Conservation (phyloP, 2,329 filamentous ascomycete species). For the Colletotrichum camelliae region DNA sequence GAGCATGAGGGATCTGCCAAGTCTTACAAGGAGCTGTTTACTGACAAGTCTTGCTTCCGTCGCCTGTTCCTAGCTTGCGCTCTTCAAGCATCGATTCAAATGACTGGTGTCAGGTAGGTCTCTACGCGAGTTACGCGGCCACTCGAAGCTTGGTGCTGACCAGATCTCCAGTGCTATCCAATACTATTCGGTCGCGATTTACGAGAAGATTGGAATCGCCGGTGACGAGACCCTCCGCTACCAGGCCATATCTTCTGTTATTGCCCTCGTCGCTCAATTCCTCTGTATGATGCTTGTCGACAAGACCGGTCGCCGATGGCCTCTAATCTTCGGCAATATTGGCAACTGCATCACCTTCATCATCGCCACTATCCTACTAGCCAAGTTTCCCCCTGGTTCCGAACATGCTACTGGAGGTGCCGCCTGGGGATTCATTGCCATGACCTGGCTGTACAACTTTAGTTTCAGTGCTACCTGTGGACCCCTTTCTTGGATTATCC, state of each 20-base stretch:
- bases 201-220: slow-evolving; percentile 71
- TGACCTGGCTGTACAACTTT: slow-evolving; percentile 84
- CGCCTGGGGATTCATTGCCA: slow-evolving; percentile 74
- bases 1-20: slow-evolving; percentile 75
- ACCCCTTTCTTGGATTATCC: slow-evolving; percentile 66
- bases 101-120: slow-evolving; percentile 17
- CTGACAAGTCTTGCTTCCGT: slow-evolving; percentile 66
- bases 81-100: slow-evolving; percentile 24
- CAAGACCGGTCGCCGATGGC: slow-evolving; percentile 72
- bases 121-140: neutral
- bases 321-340: slow-evolving; percentile 74
- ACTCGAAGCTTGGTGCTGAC: neutral
- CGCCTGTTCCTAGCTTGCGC: slow-evolving; percentile 73
- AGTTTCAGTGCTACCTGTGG: slow-evolving; percentile 75
- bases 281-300: slow-evolving; percentile 74
- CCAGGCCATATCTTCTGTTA: slow-evolving; percentile 76
- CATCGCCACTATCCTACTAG: slow-evolving; percentile 61
- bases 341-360: slow-evolving; percentile 76
- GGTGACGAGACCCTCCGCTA: slow-evolving; percentile 72
- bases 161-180: slow-evolving; percentile 66
- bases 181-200: slow-evolving; percentile 74
- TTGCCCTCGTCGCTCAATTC: slow-evolving; percentile 72
- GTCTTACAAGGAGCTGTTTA: slow-evolving; percentile 74
- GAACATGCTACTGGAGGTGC: slow-evolving; percentile 46
- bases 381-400: slow-evolving; percentile 64